These are phyloP conservation scores for Xylariaceae sp. DNA, from an alignment of 2,329 filamentous ascomycete species.

Conservation along the genomic window DNA sequence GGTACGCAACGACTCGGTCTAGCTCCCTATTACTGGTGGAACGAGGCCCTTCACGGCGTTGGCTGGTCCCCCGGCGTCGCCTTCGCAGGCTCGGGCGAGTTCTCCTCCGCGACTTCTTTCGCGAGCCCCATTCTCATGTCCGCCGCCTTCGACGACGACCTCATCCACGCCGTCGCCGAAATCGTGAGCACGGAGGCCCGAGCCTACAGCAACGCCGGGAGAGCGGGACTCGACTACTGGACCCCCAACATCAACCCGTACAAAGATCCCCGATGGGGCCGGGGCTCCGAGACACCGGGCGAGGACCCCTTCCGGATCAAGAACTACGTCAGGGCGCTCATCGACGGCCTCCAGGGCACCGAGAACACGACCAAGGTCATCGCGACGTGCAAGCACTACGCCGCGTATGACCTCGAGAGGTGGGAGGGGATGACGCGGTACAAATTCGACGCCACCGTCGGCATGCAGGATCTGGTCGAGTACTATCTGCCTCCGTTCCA, in stretches of 20 bases:
- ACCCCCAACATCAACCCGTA: constrained; percentile 27
- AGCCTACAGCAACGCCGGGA: constrained; percentile 27
- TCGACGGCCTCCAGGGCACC: constrained; percentile 46
- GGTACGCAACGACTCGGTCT: constrained; percentile 54
- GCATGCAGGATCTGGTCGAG: constrained; percentile 59
- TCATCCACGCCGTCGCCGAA: constrained; percentile 23
- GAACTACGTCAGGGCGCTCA: constrained; percentile 47
- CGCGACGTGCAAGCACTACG: constrained; percentile 57
- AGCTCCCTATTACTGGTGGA: constrained; percentile 58
- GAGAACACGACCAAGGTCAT: constrained; percentile 36
- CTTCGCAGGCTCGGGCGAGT: constrained; percentile 20
- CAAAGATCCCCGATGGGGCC: constrained; percentile 24
- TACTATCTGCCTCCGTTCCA: constrained; percentile 66
- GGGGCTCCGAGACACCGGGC: constrained; percentile 25
- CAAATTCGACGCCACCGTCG: constrained; percentile 53
- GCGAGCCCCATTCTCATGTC: constrained; percentile 27
- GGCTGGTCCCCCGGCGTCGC: constrained; percentile 43
- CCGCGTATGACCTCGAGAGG: constrained; percentile 52
- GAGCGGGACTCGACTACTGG: constrained; percentile 25
- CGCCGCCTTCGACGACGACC: constrained; percentile 29
- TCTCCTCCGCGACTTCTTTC: constrained; percentile 28
- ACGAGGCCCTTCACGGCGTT: constrained; percentile 59
- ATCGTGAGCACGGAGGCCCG: constrained; percentile 27
- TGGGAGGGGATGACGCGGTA: constrained; percentile 40
- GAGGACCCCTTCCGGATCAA: constrained; percentile 38